phyloP scores from a whole-genome alignment of 2,329 filamentous ascomycete species.

The Elsinoe fawcettii region DNA sequence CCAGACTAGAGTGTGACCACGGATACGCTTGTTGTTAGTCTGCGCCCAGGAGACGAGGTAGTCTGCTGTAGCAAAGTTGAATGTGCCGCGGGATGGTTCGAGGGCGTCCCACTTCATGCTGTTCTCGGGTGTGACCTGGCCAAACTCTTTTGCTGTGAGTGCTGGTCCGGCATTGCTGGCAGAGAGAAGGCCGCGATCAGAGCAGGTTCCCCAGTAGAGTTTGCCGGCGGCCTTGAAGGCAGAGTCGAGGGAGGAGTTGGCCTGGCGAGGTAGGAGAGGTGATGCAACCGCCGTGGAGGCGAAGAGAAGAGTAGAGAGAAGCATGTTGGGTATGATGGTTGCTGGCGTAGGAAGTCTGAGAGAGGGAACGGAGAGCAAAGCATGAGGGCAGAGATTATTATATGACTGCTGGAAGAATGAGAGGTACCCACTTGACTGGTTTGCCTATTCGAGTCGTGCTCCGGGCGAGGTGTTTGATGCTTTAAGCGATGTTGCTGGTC shows the following conservation, averaged over 20 bases:
- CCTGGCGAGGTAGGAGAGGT: constrained; percentile 9
- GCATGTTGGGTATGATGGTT: not conserved
- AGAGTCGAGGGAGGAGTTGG: constrained; percentile 12
- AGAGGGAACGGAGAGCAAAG: not conserved
- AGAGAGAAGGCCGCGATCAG: constrained; percentile 48
- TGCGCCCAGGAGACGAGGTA: constrained; percentile 52
- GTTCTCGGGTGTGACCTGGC: constrained; percentile 60
- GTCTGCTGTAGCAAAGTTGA: constrained; percentile 52
- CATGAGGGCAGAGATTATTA: not conserved
- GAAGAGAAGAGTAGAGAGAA: constrained; percentile 11
- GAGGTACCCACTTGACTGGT: not conserved
- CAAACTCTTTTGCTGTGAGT: constrained; percentile 55
- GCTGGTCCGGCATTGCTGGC: constrained; percentile 39
- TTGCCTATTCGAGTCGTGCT: not conserved
- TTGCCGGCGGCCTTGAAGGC: constrained; percentile 55
- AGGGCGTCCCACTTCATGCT: constrained; percentile 61
- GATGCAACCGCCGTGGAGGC: not conserved
- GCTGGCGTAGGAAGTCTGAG: not conserved
- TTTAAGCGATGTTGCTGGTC: not conserved
- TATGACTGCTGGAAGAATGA: not conserved
- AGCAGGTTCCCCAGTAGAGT: constrained; percentile 54
- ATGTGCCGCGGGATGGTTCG: constrained; percentile 42
- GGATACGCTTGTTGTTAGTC: constrained; percentile 50
- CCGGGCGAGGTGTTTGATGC: not conserved
- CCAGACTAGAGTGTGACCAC: constrained; percentile 62